These are phyloP conservation scores for Protomyces macrosporus DNA, from an alignment of 1,139 yeast genomes.

Conservation along the genomic window DNA sequence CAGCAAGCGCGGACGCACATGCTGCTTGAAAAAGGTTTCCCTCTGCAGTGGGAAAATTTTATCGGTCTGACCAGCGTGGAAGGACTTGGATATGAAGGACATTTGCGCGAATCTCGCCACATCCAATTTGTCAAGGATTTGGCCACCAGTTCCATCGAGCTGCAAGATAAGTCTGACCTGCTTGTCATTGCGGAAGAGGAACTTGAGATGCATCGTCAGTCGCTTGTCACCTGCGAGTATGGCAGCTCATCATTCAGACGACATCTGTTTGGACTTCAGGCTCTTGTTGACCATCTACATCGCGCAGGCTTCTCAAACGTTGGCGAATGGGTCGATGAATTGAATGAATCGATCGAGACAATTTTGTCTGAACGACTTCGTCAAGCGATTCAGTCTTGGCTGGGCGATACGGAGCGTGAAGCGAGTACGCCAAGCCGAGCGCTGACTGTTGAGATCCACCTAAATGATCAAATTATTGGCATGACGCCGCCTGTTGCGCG, in stretches of 20 bases:
- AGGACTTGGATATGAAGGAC: conserved; percentile 9
- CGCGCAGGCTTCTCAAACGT: conserved; percentile 46
- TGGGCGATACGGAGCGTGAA: conserved; percentile 5
- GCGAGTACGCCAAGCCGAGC: neutral
- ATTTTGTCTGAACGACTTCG: conserved; percentile 42
- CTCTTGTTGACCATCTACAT: conserved; percentile 43
- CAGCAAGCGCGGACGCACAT: conserved; percentile 41
- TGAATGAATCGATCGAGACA: conserved; percentile 44
- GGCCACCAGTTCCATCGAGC: conserved; percentile 42
- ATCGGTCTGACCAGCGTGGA: conserved; percentile 35
- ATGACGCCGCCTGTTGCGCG: conserved; percentile 45
- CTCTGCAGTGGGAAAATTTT: conserved; percentile 47
- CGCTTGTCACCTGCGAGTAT: conserved; percentile 40
- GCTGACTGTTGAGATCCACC: conserved; percentile 42
- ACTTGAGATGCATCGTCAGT: conserved; percentile 35
- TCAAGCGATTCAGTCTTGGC: conserved; percentile 35
- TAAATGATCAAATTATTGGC: conserved; percentile 46
- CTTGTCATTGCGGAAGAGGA: conserved; percentile 33
- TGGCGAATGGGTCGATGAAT: conserved; percentile 40
- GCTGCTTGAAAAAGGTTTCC: conserved; percentile 33
- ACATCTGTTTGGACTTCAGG: conserved; percentile 40
- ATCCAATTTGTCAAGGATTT: conserved; percentile 43
- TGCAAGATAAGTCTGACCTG: conserved; percentile 41
- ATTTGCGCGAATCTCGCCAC: conserved; percentile 2
- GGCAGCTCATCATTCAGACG: conserved; percentile 6